A percentile compares a stretch with the other conserved stretches of the same genome.
These are phyloP conservation scores for Gynochthodes officinalis DNA, from an alignment of 257 asterid genomes.

Conservation along the genomic window DNA sequence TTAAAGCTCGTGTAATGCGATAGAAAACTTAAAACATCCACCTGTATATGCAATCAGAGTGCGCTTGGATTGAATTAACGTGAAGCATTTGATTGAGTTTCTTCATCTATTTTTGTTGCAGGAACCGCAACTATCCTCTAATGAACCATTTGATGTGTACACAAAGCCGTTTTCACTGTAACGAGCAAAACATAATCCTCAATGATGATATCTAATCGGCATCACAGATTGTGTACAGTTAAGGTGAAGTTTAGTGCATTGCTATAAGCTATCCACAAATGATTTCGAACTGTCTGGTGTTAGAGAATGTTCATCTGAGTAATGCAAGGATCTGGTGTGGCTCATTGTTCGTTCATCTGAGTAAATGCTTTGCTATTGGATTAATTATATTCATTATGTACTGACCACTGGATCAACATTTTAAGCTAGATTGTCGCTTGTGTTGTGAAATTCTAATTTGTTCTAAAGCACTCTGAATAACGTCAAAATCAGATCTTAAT, in stretches of 20 bases:
- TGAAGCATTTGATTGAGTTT: not conserved
- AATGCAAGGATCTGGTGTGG: no score
- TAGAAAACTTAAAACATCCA: no score
- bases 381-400: no score
- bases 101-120: conserved; percentile 28
- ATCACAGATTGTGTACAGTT: conserved; percentile 7
- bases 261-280: not conserved
- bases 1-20: no score
- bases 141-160: conserved; percentile 74
- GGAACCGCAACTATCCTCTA: conserved; percentile 80
- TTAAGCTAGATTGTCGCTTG: not conserved
- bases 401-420: no score
- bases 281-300: no score
- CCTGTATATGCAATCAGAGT: no score
- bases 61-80: no score
- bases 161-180: conserved; percentile 72
- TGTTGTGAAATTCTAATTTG: not conserved
- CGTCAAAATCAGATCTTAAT: not conserved
- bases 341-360: not conserved
- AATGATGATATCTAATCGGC: not conserved
- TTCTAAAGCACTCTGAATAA: not conserved
- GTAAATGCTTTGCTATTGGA: not conserved
- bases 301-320: not conserved
- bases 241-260: conserved; percentile 12
- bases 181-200: not conserved